Conservation (phyloP, 352 stramenopile species). For the Discostella stelligera region DNA sequence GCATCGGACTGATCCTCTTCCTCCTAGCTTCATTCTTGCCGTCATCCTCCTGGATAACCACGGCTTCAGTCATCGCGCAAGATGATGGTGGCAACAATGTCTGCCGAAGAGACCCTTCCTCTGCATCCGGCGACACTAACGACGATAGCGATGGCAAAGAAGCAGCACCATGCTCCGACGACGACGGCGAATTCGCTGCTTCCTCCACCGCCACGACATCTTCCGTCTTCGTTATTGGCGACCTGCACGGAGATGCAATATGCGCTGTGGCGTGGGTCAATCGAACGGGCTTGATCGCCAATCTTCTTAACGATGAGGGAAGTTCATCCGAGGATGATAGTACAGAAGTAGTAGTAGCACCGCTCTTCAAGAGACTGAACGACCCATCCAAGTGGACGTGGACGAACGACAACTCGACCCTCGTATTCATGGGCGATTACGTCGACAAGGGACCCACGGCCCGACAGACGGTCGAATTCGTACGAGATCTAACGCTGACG, state of each 20-base stretch:
- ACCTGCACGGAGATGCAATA: slow-evolving; percentile 64
- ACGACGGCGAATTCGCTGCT: neutral
- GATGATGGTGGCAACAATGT: neutral
- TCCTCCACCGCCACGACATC: neutral
- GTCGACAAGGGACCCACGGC: slow-evolving; percentile 65
- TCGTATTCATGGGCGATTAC: slow-evolving; percentile 74
- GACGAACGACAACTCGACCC: slow-evolving; percentile 23
- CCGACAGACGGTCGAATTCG: slow-evolving; percentile 60
- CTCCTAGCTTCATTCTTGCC: neutral
- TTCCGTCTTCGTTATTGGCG: slow-evolving; percentile 63
- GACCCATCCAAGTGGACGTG: slow-evolving; percentile 46
- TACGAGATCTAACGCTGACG: slow-evolving; percentile 37
- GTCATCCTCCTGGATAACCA: neutral
- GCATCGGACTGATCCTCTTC: slow-evolving; percentile 4
- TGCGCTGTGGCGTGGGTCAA: slow-evolving; percentile 61
- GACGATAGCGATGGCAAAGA: neutral
- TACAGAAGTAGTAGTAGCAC: neutral
- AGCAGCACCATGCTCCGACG: neutral
- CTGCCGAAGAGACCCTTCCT: neutral
- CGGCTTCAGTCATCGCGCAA: neutral
- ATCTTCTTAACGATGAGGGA: slow-evolving; percentile 20
- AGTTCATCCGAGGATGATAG: neutral
- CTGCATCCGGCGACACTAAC: neutral
- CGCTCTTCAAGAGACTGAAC: slow-evolving; percentile 34
- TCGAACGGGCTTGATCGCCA: slow-evolving; percentile 50